A percentile compares a stretch with the other conserved stretches of the same genome.
Evolutionary conservation across 1,139 yeast species (phyloP).

Genomic region (Saccharomycopsis crataegensis): DNA sequence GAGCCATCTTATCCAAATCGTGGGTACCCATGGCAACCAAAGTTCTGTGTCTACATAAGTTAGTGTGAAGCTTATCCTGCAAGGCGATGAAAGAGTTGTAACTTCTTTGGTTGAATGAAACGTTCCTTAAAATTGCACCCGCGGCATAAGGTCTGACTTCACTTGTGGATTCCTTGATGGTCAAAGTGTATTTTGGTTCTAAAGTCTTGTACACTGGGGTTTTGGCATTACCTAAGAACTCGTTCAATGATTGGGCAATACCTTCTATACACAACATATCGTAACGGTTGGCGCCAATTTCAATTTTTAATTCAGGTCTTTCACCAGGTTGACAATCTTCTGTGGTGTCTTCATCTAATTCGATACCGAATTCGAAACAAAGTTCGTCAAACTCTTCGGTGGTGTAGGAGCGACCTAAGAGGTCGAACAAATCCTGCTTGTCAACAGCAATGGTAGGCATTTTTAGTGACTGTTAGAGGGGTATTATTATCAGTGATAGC

Average conservation of each 20-base stretch:
- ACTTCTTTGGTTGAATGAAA: slow-evolving; percentile 71
- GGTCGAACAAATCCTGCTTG: slow-evolving; percentile 80
- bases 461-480: not conserved
- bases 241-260: slow-evolving; percentile 89
- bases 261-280: slow-evolving; percentile 98
- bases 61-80: slow-evolving; percentile 93
- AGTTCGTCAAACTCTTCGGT: slow-evolving; percentile 93
- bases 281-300: slow-evolving; percentile 96
- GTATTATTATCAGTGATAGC: not conserved
- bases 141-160: slow-evolving; percentile 88
- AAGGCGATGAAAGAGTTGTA: slow-evolving; percentile 93
- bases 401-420: slow-evolving; percentile 74
- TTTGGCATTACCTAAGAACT: slow-evolving; percentile 63
- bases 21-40: slow-evolving; percentile 98
- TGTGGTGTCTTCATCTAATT: slow-evolving; percentile 89
- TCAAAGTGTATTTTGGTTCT: slow-evolving; percentile 55
- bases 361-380: slow-evolving; percentile 96
- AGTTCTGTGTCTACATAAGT: slow-evolving; percentile 93
- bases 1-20: slow-evolving; percentile 73
- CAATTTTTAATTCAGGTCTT: slow-evolving; percentile 94
- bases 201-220: slow-evolving; percentile 63
- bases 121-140: slow-evolving; percentile 82
- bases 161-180: slow-evolving; percentile 67
- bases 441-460: slow-evolving; percentile 98
- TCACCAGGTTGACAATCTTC: slow-evolving; percentile 75